Evolutionary conservation across 2,329 filamentous ascomycete species (phyloP), one percentile per base, ranked within the genome.

Genomic region (Diplodia sapinea): DNA sequence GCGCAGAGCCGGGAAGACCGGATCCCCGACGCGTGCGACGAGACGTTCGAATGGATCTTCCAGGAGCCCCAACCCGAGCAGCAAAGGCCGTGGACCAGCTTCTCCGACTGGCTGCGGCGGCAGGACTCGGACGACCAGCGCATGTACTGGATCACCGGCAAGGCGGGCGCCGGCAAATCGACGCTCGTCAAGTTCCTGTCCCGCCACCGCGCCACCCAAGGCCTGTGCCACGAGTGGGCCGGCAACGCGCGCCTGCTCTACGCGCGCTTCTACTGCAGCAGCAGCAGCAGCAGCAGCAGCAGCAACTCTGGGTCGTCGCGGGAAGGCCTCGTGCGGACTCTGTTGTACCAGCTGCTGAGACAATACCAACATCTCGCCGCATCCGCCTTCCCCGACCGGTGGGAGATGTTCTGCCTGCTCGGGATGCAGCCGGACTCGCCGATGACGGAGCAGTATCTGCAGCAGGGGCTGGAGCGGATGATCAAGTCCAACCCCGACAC

Each of bases 111-210:
- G 65, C 43, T 67, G 8, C 29, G 31, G 3, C 36, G 50, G 11
- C 26, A 26, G 26, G 59, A 63, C 43, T 26, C 47, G 8, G 26
- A 49, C n/a, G 17, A 49, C n/a, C 15, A 59, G 6, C 29, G 40
- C 4, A 31, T 67, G 6, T 67, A 67, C 38, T 67, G 80, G 77
- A 77, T 83, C 17, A 77, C 76, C 23, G 82, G 82, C 1, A 84
- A 82, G 56, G 77, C 82, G 0, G 82, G 82, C 0, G 79, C 80
- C 15, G 82, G 82, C 4, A 84, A 84, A 67, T 83, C 82, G 0
- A 83, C 81, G 0, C 67, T 84, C n/a, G 81, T 84, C 79, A 67
- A 67, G 26, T 56, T 50, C 38, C 38, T 67, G 11, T 43, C 17
- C 3, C 9, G 23, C 15, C 56, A 78, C 29, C n/a, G 69, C 1